Base-by-base conservation (phyloP, 306 rosid genomes). In the Rosa chinensis region DNA sequence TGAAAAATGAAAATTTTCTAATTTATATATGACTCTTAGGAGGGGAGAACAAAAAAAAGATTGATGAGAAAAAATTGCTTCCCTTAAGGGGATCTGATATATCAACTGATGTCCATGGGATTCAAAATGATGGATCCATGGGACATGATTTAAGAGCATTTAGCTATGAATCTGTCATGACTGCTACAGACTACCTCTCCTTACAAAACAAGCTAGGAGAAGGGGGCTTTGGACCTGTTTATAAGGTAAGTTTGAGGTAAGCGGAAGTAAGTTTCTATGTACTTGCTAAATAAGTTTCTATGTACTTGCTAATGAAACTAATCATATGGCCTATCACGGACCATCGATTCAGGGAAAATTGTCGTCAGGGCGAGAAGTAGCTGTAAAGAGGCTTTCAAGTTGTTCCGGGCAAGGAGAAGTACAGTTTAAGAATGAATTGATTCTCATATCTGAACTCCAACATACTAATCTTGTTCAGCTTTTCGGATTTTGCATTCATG, bases 391-490 rank as follows among this genome's bases (percentile, higher is more conserved):
- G 13, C 78, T 79, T 48, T 72, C 82, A 63, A 78, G n/a, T 70
- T 42, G 81, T 70, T 86, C 86, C 3, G 32, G 76, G 5, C 85
- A 55, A 55, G 61, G 85, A 83, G 58, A 25, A 59, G 32, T 25
- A 20, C 85, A 86, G 69, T 83, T 86, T 50, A 83, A 75, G 63
- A 86, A 80, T 74, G 86, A 86, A 77, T 25, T 83, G 20, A 70
- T 68, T 9, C 73, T 77, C 20, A 69, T 85, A 73, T 79, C 53
- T 66, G 74, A 79, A 62, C 86, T 85, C 32, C 86, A 85, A 14
- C 86, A 76, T 32, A 79, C 39, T 3, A 82, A 85, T 72, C 83
- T 82, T 14, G 86, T 82, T 25, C 73, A 42, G n/a, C 70, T 82
- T 2, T 42, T 84, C 0, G 84, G 84, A 76, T 53, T 62, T 43